Evolutionary conservation across 2,329 filamentous ascomycete genomes (phyloP).

Genomic region (Calonectria hongkongensis): DNA sequence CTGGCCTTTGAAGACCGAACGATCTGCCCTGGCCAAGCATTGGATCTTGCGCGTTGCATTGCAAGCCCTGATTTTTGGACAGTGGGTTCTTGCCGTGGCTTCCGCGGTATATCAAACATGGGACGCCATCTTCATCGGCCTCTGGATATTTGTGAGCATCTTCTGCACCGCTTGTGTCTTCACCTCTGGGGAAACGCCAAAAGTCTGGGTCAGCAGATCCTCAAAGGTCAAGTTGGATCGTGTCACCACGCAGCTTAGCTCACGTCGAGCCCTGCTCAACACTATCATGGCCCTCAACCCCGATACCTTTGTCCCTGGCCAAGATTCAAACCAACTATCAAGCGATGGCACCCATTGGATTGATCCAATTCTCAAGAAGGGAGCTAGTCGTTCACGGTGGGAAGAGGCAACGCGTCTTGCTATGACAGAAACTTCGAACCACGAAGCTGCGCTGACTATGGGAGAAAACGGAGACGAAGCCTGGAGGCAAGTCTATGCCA

Average conservation of each 20-base stretch:
- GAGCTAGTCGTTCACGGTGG: neutral
- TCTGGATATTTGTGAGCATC: neutral
- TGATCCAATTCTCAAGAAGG: neutral
- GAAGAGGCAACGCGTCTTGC: neutral
- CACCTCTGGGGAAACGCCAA: neutral
- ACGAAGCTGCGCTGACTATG: neutral
- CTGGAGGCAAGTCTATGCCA: neutral
- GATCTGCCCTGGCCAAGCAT: neutral
- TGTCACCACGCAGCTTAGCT: neutral
- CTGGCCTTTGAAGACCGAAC: neutral
- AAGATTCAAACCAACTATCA: neutral
- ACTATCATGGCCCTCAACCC: neutral
- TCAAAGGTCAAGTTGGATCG: neutral
- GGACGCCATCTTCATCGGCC: neutral
- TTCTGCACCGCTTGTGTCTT: neutral
- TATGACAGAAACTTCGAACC: neutral
- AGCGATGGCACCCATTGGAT: neutral
- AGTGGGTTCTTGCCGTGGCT: conserved; percentile 8
- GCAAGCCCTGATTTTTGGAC: neutral
- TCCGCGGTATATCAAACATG: neutral
- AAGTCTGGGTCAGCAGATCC: neutral
- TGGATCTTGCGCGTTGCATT: neutral
- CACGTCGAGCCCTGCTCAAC: neutral
- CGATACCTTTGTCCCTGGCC: neutral
- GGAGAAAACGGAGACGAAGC: neutral